Percentiles rank a stretch among this genome's conserved stretches.
Evolutionary conservation across 352 stramenopile genomes (phyloP).

Genomic region (Phytophthora macrochlamydospora): DNA sequence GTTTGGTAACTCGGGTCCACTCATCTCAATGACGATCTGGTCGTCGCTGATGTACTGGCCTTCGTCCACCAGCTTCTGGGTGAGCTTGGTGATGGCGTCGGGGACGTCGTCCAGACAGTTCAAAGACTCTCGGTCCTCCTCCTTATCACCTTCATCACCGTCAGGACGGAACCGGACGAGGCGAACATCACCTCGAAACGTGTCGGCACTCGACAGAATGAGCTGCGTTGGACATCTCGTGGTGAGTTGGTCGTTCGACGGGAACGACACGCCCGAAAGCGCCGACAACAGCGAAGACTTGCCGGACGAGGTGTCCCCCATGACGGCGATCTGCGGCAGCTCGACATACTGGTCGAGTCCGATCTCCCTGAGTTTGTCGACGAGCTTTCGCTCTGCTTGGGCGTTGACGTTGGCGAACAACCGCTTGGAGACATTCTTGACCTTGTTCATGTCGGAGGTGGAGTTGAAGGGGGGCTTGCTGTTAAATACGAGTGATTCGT

Average conservation of each 20-base stretch:
- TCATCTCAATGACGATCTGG: slow-evolving; percentile 77
- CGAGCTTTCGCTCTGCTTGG: slow-evolving; percentile 33
- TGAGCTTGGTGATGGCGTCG: slow-evolving; percentile 32
- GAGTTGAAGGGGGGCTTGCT: no score
- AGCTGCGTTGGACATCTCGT: slow-evolving; percentile 84
- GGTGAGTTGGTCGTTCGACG: slow-evolving; percentile 75
- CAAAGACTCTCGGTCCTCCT: slow-evolving; percentile 2
- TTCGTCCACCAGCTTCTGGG: slow-evolving; percentile 67
- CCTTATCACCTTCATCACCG: no score
- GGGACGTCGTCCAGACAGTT: slow-evolving; percentile 30
- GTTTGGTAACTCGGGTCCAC: slow-evolving; percentile 63
- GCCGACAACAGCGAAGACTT: slow-evolving; percentile 90
- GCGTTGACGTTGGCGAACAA: slow-evolving; percentile 7
- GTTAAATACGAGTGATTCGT: no score
- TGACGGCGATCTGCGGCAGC: slow-evolving; percentile 91
- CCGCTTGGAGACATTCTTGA: no score
- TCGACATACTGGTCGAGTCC: slow-evolving; percentile 77
- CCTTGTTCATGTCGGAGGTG: no score
- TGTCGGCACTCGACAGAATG: slow-evolving; percentile 51
- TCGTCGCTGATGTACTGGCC: slow-evolving; percentile 79
- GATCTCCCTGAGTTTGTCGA: slow-evolving; percentile 59
- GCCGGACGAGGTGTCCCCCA: slow-evolving; percentile 86
- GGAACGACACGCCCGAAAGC: slow-evolving; percentile 82
- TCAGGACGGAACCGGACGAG: slow-evolving; percentile 60
- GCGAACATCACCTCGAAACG: slow-evolving; percentile 56